phyloP scores from a whole-genome alignment of 371 early-diverging fungal species.

The Blyttiomyces sp. region DNA sequence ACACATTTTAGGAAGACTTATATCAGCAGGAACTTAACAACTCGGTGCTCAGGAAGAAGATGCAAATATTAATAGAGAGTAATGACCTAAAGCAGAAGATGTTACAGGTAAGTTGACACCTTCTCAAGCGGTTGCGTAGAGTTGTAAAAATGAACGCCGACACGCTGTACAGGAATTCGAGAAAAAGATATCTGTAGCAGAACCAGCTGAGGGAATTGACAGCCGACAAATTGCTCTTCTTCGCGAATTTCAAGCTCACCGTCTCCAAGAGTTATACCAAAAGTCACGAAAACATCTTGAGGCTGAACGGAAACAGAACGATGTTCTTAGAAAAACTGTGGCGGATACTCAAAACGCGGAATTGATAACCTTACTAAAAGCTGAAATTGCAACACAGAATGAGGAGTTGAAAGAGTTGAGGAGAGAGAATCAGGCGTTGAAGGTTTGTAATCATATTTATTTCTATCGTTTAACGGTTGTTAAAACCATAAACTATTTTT shows the following conservation, averaged over 20 bases:
- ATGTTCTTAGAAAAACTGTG: conserved; percentile 12
- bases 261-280: conserved; percentile 20
- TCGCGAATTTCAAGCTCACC: conserved; percentile 22
- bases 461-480: background rate
- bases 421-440: conserved; percentile 21
- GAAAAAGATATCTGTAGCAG: background rate
- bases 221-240: conserved; percentile 20
- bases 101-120: conserved; percentile 6
- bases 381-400: conserved; percentile 9
- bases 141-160: background rate
- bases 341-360: conserved; percentile 14
- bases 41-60: conserved; percentile 3
- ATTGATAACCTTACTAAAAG: conserved; percentile 5
- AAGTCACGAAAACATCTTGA: conserved; percentile 21
- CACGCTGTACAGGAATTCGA: background rate
- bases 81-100: conserved; percentile 28
- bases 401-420: conserved; percentile 16
- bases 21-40: conserved; percentile 5
- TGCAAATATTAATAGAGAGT: conserved; percentile 12
- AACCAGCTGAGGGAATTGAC: background rate
- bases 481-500: background rate
- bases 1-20: conserved; percentile 4
- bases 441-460: conserved; percentile 4
- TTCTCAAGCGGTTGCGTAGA: too few relatives aligned
- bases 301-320: conserved; percentile 22